Evolutionary conservation across 768 basidiomycete genomes (phyloP).

Genomic region (Leucocoprinus leucothites): DNA sequence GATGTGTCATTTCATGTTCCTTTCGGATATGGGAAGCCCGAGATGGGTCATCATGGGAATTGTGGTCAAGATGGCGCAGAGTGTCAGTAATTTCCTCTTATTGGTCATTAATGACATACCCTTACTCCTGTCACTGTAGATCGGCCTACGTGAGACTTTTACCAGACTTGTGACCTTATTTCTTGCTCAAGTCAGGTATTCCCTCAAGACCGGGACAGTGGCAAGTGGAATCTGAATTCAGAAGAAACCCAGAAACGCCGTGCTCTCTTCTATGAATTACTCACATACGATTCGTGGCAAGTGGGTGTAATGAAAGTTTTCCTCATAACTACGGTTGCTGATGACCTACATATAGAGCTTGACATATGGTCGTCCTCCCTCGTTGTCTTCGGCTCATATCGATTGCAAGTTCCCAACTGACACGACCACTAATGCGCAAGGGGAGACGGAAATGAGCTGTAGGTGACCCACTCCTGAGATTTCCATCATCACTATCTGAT

Average conservation of each 20-base stretch:
- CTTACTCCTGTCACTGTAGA: conserved; percentile 29
- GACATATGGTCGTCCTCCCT: conserved; percentile 70
- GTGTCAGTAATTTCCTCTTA: conserved; percentile 37
- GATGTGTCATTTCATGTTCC: conserved; percentile 53
- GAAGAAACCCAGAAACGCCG: conserved; percentile 58
- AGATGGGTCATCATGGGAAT: conserved; percentile 73
- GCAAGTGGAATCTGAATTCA: conserved; percentile 56
- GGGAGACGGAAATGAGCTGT: conserved; percentile 65
- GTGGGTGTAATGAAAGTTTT: conserved; percentile 30
- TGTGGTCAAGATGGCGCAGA: conserved; percentile 66
- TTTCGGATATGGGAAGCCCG: conserved; percentile 51
- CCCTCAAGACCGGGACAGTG: conserved; percentile 62
- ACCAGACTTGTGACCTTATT: not conserved
- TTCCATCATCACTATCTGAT: conserved; percentile 6
- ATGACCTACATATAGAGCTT: conserved; percentile 44
- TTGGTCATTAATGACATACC: conserved; percentile 20
- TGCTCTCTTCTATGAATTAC: conserved; percentile 61
- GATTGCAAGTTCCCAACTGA: conserved; percentile 52
- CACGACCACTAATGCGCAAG: conserved; percentile 38
- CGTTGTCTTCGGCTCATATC: conserved; percentile 54
- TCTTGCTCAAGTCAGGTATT: not conserved
- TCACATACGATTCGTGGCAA: conserved; percentile 72
- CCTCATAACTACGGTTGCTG: conserved; percentile 1
- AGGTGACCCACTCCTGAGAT: conserved; percentile 22
- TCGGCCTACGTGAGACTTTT: conserved; percentile 61